Evolutionary conservation across 345 rosid genomes (phyloP).

Genomic region (Lumnitzera littorea): DNA sequence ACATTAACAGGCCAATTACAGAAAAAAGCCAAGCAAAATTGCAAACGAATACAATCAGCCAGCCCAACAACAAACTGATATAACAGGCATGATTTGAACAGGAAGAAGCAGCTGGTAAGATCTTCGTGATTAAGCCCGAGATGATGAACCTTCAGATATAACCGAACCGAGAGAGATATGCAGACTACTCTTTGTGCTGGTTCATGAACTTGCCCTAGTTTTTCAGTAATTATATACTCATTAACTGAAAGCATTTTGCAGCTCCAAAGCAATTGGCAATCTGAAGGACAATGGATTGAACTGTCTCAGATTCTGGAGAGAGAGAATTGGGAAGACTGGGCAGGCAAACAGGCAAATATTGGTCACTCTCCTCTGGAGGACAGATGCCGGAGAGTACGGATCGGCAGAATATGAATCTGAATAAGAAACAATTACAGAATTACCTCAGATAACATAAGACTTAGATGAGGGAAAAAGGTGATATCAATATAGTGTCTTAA

Average conservation of each 20-base stretch:
- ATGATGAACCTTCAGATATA: too few relatives aligned
- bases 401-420: conserved; percentile 90
- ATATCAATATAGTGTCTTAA: not conserved
- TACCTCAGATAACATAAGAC: not conserved
- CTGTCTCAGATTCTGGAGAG: conserved; percentile 43
- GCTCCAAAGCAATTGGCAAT: conserved; percentile 64
- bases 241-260: conserved; percentile 47
- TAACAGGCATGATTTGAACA: too few relatives aligned
- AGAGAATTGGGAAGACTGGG: conserved; percentile 64
- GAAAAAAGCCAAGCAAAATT: too few relatives aligned
- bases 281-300: conserved; percentile 40
- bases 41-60: too few relatives aligned
- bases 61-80: too few relatives aligned
- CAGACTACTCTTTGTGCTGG: not conserved
- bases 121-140: too few relatives aligned
- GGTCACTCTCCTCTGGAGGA: conserved; percentile 37
- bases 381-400: conserved; percentile 48
- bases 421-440: conserved; percentile 3
- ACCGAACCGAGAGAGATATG: too few relatives aligned
- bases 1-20: too few relatives aligned
- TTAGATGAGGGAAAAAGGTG: too few relatives aligned
- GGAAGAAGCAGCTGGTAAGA: too few relatives aligned
- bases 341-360: conserved; percentile 64
- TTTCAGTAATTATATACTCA: conserved; percentile 3
- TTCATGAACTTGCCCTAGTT: conserved; percentile 3